Evolutionary conservation across 1,284 basidiomycete genomes (phyloP).

Genomic region (Cryptococcus sp.): DNA sequence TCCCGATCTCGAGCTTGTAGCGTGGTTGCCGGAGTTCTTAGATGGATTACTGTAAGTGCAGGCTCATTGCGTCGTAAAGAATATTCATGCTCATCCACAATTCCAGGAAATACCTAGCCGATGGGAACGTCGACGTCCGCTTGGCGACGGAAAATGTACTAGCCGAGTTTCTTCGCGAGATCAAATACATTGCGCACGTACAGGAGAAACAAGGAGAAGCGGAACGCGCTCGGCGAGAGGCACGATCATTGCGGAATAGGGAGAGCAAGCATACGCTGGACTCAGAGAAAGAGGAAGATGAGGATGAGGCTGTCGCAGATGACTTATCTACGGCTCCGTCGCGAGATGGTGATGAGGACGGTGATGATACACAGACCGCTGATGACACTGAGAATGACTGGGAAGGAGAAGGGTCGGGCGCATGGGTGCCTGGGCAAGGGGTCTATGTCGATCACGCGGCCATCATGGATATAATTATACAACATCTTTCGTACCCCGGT

Average conservation of each 20-base stretch:
- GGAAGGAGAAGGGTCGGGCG: slow-evolving; percentile 55
- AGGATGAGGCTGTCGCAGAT: slow-evolving; percentile 31
- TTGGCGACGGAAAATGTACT: slow-evolving; percentile 88
- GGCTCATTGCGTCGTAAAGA: not conserved
- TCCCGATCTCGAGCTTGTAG: slow-evolving; percentile 91
- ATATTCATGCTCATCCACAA: not conserved
- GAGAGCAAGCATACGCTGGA: slow-evolving; percentile 54
- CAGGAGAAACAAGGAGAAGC: slow-evolving; percentile 56
- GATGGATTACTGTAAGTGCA: slow-evolving; percentile 82
- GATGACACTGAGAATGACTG: slow-evolving; percentile 34
- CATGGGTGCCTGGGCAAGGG: slow-evolving; percentile 90
- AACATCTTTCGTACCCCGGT: slow-evolving; percentile 84
- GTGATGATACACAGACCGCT: slow-evolving; percentile 36
- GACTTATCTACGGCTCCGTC: slow-evolving; percentile 13
- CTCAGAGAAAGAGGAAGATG: slow-evolving; percentile 46
- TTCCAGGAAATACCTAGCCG: slow-evolving; percentile 85
- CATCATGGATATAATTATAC: slow-evolving; percentile 92
- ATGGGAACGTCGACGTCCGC: slow-evolving; percentile 91
- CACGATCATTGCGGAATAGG: slow-evolving; percentile 20
- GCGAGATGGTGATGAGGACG: slow-evolving; percentile 41
- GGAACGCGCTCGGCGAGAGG: slow-evolving; percentile 22
- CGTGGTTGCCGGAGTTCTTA: slow-evolving; percentile 90
- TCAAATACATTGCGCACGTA: slow-evolving; percentile 76
- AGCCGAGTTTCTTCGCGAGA: slow-evolving; percentile 90
- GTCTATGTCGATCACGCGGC: slow-evolving; percentile 88